Base-by-base conservation (phyloP, 169 alveolate species). In the Plasmodium falciparum region DNA sequence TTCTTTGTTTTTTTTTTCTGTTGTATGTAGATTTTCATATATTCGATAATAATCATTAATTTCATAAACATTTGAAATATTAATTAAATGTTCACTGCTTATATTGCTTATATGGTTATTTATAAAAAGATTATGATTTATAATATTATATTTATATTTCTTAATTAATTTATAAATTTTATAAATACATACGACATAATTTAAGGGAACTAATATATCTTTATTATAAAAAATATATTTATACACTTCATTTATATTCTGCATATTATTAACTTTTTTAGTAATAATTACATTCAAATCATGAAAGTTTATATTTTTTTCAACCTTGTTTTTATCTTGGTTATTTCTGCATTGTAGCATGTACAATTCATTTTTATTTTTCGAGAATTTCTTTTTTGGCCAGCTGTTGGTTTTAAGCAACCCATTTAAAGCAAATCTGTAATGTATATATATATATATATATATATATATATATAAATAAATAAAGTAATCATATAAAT, bases 311-410 rank as follows among this genome's bases (percentile, higher is more conserved):
- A 83, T 56, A 58, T 54, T 69, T 69, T 69, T 69, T 39, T 39
- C 11, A 39, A 39, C 9, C 47, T 39, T 39, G 47, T 39, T 39
- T 39, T 39, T 39, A 5, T 39, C 47, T 26, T 69, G 69, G 7
- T 72, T 50, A 54, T 63, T 69, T n/a, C 59, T 83, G 50, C 45
- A 33, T 12, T 69, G 11, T 17, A 83, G 24, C 1, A 83, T 8
- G n/a, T 83, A 70, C 2, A 83, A 58, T 54, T 83, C 91, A 61
- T 83, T 83, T 49, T 83, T 61, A 49, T 83, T 83, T 69, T 83
- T 83, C 11, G 91, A 83, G 33, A 17, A 43, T 26, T 83, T 83
- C 70, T 83, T 83, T 67, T 69, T 83, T 13, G 91, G 91, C 91
- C 91, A 83, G 45, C 70, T 83, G 29, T 15, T 67, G 17, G 73